These are phyloP conservation scores for Fusarium concolor DNA, from an alignment of 2,329 filamentous ascomycete species.

Conservation along the genomic window DNA sequence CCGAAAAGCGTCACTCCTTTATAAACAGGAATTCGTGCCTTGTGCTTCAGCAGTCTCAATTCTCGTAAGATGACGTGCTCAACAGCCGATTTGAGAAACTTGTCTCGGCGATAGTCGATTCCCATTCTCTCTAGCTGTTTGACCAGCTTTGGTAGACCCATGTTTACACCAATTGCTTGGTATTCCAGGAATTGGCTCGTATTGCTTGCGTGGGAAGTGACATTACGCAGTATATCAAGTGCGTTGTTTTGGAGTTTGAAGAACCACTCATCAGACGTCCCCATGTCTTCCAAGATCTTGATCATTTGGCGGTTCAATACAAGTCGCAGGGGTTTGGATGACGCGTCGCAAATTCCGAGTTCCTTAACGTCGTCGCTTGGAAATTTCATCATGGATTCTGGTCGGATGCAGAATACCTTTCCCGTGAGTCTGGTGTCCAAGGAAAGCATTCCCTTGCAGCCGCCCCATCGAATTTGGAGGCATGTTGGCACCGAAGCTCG, in stretches of 20 bases:
- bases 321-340: constrained; percentile 73
- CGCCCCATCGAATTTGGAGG: constrained; percentile 79
- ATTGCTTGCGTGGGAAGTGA: constrained; percentile 68
- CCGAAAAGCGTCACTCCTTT: constrained; percentile 83
- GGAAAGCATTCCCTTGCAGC: constrained; percentile 82
- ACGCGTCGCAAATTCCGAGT: constrained; percentile 79
- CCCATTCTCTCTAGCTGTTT: constrained; percentile 66
- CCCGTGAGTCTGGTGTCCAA: constrained; percentile 72
- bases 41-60: constrained; percentile 81
- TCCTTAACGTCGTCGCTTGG: constrained; percentile 63
- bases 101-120: constrained; percentile 74
- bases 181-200: constrained; percentile 74
- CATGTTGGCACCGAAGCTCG: constrained; percentile 67
- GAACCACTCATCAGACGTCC: constrained; percentile 69
- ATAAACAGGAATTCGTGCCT: constrained; percentile 77
- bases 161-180: constrained; percentile 69
- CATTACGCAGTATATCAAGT: constrained; percentile 67
- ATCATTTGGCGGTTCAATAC: constrained; percentile 84
- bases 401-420: constrained; percentile 69
- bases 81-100: constrained; percentile 76
- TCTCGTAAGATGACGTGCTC: constrained; percentile 78
- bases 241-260: constrained; percentile 72
- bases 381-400: constrained; percentile 84
- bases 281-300: constrained; percentile 87
- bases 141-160: constrained; percentile 72